A percentile compares a stretch with the other conserved stretches of the same genome.
Evolutionary conservation across 2,329 filamentous ascomycete genomes (phyloP).

Genomic region (Aspergillus arachidicola): DNA sequence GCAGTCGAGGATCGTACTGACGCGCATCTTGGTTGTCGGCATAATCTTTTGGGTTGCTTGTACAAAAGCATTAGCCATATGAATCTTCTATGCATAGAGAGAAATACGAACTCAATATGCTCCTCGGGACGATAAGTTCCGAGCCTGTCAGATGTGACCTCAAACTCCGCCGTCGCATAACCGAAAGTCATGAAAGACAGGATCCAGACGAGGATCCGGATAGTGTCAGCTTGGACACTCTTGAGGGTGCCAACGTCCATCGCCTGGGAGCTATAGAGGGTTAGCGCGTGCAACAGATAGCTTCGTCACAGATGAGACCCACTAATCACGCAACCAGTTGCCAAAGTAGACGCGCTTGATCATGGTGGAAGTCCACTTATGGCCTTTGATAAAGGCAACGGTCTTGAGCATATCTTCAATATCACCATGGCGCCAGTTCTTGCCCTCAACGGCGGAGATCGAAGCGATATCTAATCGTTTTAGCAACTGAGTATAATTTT

Average conservation of each 20-base stretch:
- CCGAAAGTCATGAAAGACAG: slow-evolving; percentile 80
- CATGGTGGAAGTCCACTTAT: slow-evolving; percentile 82
- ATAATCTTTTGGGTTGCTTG: slow-evolving; percentile 77
- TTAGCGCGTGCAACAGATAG: not conserved
- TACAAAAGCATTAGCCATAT: slow-evolving; percentile 36
- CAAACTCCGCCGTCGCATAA: slow-evolving; percentile 83
- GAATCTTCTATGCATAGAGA: not conserved
- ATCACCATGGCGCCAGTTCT: slow-evolving; percentile 62
- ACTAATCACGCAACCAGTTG: slow-evolving; percentile 83
- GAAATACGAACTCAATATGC: slow-evolving; percentile 48
- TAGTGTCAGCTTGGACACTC: slow-evolving; percentile 75
- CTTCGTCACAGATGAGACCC: slow-evolving; percentile 19
- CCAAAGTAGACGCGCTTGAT: slow-evolving; percentile 81
- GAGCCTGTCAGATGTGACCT: slow-evolving; percentile 77
- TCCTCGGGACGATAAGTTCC: slow-evolving; percentile 78
- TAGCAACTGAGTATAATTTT: slow-evolving; percentile 2
- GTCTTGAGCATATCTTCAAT: slow-evolving; percentile 82
- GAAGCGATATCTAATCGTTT: slow-evolving; percentile 47
- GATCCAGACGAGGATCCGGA: slow-evolving; percentile 78
- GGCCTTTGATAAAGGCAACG: slow-evolving; percentile 73
- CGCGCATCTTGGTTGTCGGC: slow-evolving; percentile 85
- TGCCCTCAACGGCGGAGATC: slow-evolving; percentile 53
- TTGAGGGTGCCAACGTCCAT: slow-evolving; percentile 80
- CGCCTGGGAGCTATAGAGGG: slow-evolving; percentile 63
- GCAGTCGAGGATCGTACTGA: slow-evolving; percentile 72